These are phyloP conservation scores for Geotrichum reessii DNA, from an alignment of 1,139 yeast genomes.

Conservation along the genomic window DNA sequence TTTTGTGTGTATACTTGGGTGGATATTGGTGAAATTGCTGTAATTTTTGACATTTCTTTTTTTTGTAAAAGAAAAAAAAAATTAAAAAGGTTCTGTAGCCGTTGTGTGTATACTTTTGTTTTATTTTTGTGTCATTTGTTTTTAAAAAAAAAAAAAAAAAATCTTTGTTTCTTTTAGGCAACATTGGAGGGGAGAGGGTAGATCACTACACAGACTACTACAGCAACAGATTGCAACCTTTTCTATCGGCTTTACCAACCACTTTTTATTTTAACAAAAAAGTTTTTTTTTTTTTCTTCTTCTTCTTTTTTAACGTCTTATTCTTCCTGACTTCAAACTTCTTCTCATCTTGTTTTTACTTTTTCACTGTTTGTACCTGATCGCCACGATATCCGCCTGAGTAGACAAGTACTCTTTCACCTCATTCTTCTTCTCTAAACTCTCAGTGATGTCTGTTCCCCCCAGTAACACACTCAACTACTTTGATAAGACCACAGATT, in stretches of 20 bases:
- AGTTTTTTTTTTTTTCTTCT: neutral
- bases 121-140: too few species aligned
- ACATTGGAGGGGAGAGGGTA: too few species aligned
- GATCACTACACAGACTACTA: neutral
- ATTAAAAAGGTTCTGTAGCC: too few species aligned
- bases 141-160: too few species aligned
- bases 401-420: neutral
- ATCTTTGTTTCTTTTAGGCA: neutral
- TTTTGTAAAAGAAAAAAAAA: too few species aligned
- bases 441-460: neutral
- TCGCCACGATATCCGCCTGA: neutral
- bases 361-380: neutral
- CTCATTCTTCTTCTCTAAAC: neutral
- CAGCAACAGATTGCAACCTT: neutral
- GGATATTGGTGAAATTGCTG: too few species aligned
- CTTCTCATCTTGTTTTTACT: too few species aligned
- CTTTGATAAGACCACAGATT: neutral
- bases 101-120: too few species aligned
- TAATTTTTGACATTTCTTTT: too few species aligned
- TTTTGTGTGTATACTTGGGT: too few species aligned
- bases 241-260: neutral
- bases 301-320: neutral
- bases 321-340: neutral
- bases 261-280: neutral
- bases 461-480: neutral